Percentiles rank a stretch among this genome's conserved stretches.
phyloP scores from a whole-genome alignment of 768 basidiomycete species.

The Suillus decipiens region DNA sequence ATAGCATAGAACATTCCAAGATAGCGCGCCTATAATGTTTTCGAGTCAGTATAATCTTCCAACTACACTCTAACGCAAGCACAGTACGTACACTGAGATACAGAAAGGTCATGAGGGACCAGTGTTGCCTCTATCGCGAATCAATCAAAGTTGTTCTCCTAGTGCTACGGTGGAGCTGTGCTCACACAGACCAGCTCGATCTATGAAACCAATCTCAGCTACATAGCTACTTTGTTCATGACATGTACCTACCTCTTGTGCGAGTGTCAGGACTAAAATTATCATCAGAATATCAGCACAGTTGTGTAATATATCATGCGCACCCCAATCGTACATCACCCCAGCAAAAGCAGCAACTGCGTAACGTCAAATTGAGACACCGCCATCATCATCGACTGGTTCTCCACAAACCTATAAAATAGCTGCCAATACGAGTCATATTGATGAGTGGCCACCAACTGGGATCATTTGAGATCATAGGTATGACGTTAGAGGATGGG shows the following conservation, averaged over 20 bases:
- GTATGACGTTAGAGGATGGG: not conserved
- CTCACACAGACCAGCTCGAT: not conserved
- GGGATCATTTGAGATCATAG: not conserved
- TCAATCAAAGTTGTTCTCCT: not conserved
- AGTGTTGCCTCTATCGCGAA: not conserved
- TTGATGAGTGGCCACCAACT: not conserved
- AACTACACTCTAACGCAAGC: not conserved
- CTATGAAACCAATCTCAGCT: not conserved
- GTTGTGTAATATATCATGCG: not conserved
- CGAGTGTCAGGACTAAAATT: not conserved
- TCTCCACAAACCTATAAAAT: not conserved
- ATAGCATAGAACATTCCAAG: not conserved
- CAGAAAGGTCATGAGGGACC: conserved; percentile 2
- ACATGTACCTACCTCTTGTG: not conserved
- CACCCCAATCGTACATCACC: not conserved
- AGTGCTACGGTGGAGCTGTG: not conserved
- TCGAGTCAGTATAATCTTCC: not conserved
- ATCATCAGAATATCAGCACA: not conserved
- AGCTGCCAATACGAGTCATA: not conserved
- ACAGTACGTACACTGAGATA: not conserved
- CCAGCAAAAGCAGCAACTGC: not conserved
- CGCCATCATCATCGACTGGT: not conserved
- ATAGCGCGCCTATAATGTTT: not conserved
- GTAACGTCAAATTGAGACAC: not conserved
- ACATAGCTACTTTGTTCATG: not conserved